Evolutionary conservation across 225 moss, liverwort and hornwort species (phyloP).

Genomic region (Rhytidiadelphus loreus): DNA sequence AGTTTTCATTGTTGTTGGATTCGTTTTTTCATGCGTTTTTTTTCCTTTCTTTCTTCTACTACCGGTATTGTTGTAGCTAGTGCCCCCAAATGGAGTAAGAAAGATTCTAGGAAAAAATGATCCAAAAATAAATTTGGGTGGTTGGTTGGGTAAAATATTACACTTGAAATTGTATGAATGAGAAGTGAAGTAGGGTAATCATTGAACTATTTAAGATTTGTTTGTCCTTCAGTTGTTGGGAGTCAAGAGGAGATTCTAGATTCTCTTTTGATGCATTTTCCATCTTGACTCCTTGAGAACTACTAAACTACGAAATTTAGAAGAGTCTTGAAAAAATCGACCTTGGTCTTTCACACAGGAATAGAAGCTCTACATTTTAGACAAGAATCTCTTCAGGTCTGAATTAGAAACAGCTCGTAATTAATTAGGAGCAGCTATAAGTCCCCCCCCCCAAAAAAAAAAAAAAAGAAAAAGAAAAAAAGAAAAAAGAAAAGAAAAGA

Average conservation of each 20-base stretch:
- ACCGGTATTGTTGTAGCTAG: rapidly evolving
- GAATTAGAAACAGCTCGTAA: neutral
- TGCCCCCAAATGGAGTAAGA: neutral
- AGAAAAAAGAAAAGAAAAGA: no score
- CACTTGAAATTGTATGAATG: rapidly evolving
- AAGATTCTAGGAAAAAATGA: neutral
- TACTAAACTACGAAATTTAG: neutral
- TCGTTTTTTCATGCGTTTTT: neutral
- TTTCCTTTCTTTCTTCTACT: no score
- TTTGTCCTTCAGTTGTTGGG: rapidly evolving
- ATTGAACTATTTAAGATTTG: neutral
- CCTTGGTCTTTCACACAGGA: no score
- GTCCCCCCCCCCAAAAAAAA: no score
- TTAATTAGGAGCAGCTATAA: neutral
- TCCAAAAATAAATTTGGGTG: rapidly evolving
- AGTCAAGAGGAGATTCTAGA: rapidly evolving
- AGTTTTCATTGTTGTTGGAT: neutral
- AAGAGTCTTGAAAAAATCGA: neutral
- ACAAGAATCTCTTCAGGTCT: neutral
- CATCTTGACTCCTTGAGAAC: rapidly evolving
- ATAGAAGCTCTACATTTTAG: neutral
- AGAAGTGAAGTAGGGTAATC: neutral
- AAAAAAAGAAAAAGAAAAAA: no score
- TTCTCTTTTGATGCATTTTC: neutral
- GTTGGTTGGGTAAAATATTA: no score